phyloP scores from a whole-genome alignment of 1,139 yeast species.

The Trichomonascaceae sp. region DNA sequence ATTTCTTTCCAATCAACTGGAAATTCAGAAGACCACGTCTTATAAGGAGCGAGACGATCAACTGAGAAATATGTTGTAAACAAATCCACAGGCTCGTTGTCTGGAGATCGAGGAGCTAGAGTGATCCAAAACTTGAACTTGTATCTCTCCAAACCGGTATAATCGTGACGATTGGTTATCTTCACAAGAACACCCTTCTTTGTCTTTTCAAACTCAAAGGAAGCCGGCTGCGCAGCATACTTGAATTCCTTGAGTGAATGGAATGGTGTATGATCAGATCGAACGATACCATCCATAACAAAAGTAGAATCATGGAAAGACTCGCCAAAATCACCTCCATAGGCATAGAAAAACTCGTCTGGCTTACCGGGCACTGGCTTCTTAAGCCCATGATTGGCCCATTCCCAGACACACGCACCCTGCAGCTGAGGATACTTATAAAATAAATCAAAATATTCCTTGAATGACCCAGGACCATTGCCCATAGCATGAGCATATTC shows the following conservation, averaged over 20 bases:
- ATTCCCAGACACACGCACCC: conserved; percentile 38
- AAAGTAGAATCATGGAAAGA: conserved; percentile 33
- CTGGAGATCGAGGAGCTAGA: conserved; percentile 3
- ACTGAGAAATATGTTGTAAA: background rate
- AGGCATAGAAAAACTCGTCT: conserved; percentile 23
- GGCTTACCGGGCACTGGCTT: conserved; percentile 15
- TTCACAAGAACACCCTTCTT: conserved; percentile 5
- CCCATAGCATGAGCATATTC: conserved; percentile 39
- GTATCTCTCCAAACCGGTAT: conserved; percentile 12
- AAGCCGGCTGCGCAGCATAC: conserved; percentile 32
- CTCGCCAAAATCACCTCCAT: conserved; percentile 37
- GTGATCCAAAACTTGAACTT: conserved; percentile 5
- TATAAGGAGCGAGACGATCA: background rate
- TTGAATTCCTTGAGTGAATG: conserved; percentile 33
- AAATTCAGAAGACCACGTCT: background rate
- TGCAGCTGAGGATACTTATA: conserved; percentile 28
- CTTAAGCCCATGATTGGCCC: conserved; percentile 36
- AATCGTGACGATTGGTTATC: conserved; percentile 11
- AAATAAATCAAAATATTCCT: conserved; percentile 32
- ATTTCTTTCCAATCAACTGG: conserved; percentile 7
- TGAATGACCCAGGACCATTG: conserved; percentile 34
- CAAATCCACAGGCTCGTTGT: background rate
- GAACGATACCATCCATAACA: conserved; percentile 33
- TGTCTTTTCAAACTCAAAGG: conserved; percentile 12
- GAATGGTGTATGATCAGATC: conserved; percentile 32